These are phyloP conservation scores for Phanerodontia chrysosporium DNA, from an alignment of 768 basidiomycete species.

Conservation along the genomic window DNA sequence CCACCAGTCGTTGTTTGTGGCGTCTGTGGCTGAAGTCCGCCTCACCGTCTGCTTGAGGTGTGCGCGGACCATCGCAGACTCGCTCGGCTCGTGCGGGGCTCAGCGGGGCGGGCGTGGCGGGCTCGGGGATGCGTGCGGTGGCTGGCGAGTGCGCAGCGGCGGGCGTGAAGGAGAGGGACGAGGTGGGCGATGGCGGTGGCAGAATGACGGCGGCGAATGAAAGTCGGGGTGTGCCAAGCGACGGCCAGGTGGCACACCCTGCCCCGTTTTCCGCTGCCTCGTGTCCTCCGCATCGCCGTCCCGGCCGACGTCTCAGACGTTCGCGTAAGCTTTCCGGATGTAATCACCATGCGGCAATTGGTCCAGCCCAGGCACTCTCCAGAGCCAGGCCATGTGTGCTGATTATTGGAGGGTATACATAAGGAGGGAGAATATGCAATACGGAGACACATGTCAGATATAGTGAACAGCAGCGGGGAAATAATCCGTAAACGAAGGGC, in stretches of 20 bases:
- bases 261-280: not conserved
- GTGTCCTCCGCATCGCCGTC: not conserved
- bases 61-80: constrained; percentile 20
- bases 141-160: too few relatives aligned
- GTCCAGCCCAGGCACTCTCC: not conserved
- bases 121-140: too few relatives aligned
- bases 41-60: constrained; percentile 29
- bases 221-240: not conserved
- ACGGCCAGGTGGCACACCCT: not conserved
- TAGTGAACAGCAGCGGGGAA: not conserved
- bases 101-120: too few relatives aligned
- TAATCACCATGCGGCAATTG: not conserved
- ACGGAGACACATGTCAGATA: constrained; percentile 1
- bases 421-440: constrained; percentile 4
- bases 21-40: constrained; percentile 27
- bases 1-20: constrained; percentile 18
- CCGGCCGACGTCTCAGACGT: not conserved
- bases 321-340: not conserved
- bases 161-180: not conserved
- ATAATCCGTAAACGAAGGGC: not conserved
- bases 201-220: not conserved
- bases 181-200: not conserved
- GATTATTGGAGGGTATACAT: constrained; percentile 3
- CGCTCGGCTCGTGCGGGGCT: too few relatives aligned
- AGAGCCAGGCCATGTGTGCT: not conserved